Conservation (phyloP, 2,329 filamentous ascomycete genomes). For the Gaeumannomyces sp. region DNA sequence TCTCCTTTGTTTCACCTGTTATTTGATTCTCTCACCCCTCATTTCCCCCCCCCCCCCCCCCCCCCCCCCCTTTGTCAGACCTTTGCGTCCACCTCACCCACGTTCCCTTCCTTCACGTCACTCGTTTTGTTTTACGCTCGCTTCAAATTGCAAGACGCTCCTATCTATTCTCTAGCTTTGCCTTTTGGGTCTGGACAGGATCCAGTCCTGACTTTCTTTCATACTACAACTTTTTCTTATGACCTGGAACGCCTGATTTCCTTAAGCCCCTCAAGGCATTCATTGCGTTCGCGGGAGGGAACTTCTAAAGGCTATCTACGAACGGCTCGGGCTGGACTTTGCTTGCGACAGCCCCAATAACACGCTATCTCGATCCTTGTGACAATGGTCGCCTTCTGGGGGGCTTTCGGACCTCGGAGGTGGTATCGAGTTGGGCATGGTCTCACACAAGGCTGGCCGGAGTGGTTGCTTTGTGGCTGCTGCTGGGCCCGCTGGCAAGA, state of each 20-base stretch:
- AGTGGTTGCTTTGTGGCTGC: slow-evolving; percentile 14
- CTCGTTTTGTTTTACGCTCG: neutral
- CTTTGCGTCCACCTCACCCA: neutral
- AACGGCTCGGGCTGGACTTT: neutral
- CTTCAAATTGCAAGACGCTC: neutral
- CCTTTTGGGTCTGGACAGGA: neutral
- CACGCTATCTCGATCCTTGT: neutral
- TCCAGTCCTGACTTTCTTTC: neutral
- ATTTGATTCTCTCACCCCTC: neutral
- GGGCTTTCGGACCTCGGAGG: no score
- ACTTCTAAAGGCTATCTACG: neutral
- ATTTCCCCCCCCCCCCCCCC: neutral
- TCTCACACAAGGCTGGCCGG: slow-evolving; percentile 7
- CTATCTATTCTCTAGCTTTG: neutral
- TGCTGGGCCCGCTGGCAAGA: slow-evolving; percentile 16
- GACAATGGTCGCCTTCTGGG: neutral
- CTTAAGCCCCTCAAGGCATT: neutral
- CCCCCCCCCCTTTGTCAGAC: neutral
- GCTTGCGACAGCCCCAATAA: neutral
- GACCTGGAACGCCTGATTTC: neutral
- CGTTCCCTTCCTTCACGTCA: neutral
- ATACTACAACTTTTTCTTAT: neutral
- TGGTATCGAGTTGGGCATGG: neutral
- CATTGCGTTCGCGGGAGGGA: no score
- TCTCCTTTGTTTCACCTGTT: neutral